Conservation (phyloP, 2,329 filamentous ascomycete species). For the Beauveria varroae region DNA sequence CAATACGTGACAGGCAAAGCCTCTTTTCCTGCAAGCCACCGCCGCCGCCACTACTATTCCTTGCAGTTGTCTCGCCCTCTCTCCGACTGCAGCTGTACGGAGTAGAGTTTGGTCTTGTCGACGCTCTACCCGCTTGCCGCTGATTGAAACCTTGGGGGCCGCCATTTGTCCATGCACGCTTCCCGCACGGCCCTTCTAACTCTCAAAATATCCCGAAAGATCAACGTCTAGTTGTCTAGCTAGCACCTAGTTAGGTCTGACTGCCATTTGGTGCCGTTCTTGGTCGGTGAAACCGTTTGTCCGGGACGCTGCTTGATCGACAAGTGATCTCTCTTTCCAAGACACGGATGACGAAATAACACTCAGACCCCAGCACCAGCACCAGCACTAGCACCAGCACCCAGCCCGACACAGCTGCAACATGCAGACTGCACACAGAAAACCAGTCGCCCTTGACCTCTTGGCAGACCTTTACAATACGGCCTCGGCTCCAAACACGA, state of each 20-base stretch:
- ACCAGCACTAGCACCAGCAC: not conserved
- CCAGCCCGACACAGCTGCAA: not conserved
- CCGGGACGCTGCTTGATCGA: not conserved
- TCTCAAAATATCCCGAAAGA: too few species aligned
- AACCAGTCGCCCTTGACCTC: not conserved
- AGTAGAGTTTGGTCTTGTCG: too few species aligned
- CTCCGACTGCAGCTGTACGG: not conserved
- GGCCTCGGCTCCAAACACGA: not conserved
- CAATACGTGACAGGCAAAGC: not conserved
- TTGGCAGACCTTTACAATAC: not conserved
- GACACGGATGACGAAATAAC: not conserved
- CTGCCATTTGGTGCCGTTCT: not conserved
- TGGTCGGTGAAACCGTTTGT: not conserved
- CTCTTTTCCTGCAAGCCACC: not conserved
- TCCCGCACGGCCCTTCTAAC: too few species aligned
- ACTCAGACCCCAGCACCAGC: not conserved
- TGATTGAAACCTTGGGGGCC: too few species aligned
- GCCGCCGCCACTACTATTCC: not conserved
- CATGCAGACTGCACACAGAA: not conserved
- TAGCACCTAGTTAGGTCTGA: not conserved
- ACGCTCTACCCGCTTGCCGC: too few species aligned
- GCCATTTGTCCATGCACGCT: too few species aligned
- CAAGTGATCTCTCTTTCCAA: not conserved
- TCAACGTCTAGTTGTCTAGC: too few species aligned
- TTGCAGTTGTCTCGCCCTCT: not conserved